Conservation (phyloP, 176 grass and related monocot genomes). For the Avena eriantha region DNA sequence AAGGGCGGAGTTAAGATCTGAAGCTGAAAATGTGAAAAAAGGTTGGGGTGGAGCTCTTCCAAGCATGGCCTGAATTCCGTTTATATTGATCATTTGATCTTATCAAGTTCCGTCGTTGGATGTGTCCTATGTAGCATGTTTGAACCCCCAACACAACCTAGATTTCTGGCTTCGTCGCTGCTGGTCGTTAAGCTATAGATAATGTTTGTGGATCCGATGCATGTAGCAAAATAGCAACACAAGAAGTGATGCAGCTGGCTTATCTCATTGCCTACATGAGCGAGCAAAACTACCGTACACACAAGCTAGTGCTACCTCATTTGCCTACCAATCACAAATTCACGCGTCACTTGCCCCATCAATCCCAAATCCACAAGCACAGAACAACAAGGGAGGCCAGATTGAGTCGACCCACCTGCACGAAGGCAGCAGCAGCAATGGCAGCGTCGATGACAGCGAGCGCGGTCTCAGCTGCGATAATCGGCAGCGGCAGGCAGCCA, state of each 20-base stretch:
- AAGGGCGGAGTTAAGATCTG: not conserved
- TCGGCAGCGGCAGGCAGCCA: constrained; percentile 69
- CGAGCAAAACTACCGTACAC: constrained; percentile 24
- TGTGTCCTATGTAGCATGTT: not conserved
- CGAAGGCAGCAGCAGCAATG: constrained; percentile 66
- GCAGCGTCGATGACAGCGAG: constrained; percentile 67
- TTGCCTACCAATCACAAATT: not conserved
- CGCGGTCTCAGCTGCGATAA: constrained; percentile 51
- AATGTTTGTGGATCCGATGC: not conserved
- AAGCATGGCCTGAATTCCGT: not conserved
- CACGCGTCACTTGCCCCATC: not conserved
- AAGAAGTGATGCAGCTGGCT: constrained; percentile 10
- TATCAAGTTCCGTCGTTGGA: not conserved
- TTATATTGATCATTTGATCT: not conserved
- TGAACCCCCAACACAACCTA: not conserved
- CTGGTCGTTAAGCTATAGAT: not conserved
- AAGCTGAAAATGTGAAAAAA: not conserved
- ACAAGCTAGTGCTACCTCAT: not conserved
- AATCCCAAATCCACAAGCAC: not conserved
- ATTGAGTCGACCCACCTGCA: constrained; percentile 80
- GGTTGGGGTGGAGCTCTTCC: not conserved
- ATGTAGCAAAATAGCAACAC: not conserved
- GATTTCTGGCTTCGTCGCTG: not conserved
- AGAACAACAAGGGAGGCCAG: constrained; percentile 2
- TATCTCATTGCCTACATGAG: not conserved